Conservation (phyloP, 164 flowering plant species). For the Vitis labrusca region DNA sequence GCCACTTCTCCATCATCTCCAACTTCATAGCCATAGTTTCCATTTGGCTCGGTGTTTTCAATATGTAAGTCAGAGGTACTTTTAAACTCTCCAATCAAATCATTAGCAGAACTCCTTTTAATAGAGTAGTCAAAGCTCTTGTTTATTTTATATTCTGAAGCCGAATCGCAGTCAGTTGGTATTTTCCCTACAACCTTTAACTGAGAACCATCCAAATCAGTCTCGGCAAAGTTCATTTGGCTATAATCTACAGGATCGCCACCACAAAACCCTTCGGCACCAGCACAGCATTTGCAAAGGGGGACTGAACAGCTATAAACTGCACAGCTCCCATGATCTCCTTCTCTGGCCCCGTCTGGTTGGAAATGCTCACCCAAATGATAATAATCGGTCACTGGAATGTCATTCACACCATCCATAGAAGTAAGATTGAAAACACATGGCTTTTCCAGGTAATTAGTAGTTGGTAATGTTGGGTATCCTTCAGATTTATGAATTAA, state of each 20-base stretch:
- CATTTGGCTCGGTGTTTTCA: slow-evolving; percentile 20
- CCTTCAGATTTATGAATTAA: slow-evolving; percentile 28
- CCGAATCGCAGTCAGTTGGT: slow-evolving; percentile 18
- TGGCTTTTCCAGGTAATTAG: slow-evolving; percentile 34
- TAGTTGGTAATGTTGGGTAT: slow-evolving; percentile 23
- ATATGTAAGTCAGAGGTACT: slow-evolving; percentile 12
- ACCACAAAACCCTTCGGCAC: slow-evolving; percentile 18
- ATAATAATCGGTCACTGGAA: slow-evolving; percentile 24
- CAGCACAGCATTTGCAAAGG: slow-evolving; percentile 30
- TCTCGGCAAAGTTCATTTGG: slow-evolving; percentile 27
- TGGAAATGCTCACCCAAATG: slow-evolving; percentile 20
- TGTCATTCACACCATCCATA: slow-evolving; percentile 18
- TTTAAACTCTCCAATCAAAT: slow-evolving; percentile 17
- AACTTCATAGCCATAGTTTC: slow-evolving; percentile 21
- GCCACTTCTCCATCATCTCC: slow-evolving; percentile 24
- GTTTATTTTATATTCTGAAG: slow-evolving; percentile 11
- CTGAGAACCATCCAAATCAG: slow-evolving; percentile 23
- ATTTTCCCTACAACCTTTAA: slow-evolving; percentile 18
- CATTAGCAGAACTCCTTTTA: slow-evolving; percentile 4
- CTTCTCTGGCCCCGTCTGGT: slow-evolving; percentile 15
- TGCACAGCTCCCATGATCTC: slow-evolving; percentile 7
- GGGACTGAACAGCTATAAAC: slow-evolving; percentile 22
- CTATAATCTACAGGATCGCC: slow-evolving; percentile 15
- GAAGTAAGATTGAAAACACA: slow-evolving; percentile 21
- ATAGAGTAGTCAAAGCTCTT: slow-evolving; percentile 11